Conservation (phyloP, 2,329 filamentous ascomycete species). For the Metarhizium brunneum region DNA sequence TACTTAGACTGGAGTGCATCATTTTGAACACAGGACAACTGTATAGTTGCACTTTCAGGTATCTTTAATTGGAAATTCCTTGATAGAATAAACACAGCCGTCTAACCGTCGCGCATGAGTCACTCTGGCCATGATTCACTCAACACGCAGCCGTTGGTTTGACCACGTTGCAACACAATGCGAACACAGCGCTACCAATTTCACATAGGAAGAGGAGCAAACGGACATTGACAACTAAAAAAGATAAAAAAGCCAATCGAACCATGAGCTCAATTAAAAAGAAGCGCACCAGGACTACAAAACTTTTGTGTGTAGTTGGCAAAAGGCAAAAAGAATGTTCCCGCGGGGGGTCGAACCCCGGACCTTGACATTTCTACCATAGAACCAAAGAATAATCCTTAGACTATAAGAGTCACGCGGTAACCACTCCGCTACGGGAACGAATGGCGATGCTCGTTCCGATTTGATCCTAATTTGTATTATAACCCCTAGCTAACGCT, state of each 20-base stretch:
- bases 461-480: background rate
- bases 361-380: slow-evolving; percentile 18
- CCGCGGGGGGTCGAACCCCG: slow-evolving; percentile 19
- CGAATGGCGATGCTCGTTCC: slow-evolving; percentile 4
- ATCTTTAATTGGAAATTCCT: too few species aligned
- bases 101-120: too few species aligned
- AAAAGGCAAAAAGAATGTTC: slow-evolving; percentile 9
- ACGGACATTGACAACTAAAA: background rate
- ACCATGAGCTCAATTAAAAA: background rate
- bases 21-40: too few species aligned
- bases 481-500: background rate
- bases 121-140: too few species aligned
- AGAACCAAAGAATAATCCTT: slow-evolving; percentile 8
- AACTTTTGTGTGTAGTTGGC: too few species aligned
- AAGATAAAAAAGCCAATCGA: too few species aligned
- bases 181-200: too few species aligned
- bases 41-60: too few species aligned
- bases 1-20: too few species aligned
- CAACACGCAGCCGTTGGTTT: too few species aligned
- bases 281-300: background rate
- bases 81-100: too few species aligned
- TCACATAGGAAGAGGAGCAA: background rate
- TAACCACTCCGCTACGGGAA: slow-evolving; percentile 21
- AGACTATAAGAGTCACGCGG: slow-evolving; percentile 19
- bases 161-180: too few species aligned